Base-by-base conservation (phyloP, 2,329 filamentous ascomycete genomes). In the Ceratocystis ficicola region DNA sequence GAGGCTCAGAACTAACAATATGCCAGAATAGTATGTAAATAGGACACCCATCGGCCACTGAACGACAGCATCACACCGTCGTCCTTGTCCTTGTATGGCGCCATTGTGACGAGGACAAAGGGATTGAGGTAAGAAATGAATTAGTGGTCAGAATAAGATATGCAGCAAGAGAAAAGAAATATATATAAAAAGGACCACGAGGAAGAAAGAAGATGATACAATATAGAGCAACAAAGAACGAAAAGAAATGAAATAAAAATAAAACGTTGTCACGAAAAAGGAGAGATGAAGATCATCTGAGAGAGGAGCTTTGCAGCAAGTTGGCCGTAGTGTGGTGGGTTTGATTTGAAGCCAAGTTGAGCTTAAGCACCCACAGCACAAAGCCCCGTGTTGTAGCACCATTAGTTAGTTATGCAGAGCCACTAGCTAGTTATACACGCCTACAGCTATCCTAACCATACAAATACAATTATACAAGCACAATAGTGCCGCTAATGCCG, bases 11-110 rank as follows among this genome's bases (percentile, higher is more conserved):
- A 79, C 83, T 70, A 75, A 91, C 88, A 77, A 75, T 96, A 97
- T 68, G 91, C 94, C 70, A 89, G 78, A 61, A 81, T 76, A 7
- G 94, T 99, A 77, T 99, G 94, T 70, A 85, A 76, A 83, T 89
- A 95, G 68, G 91, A 90, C 70, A 99, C 81, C 89, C 90, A 96
- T 80, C 87, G 88, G 70, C 90, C 94, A 74, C 87, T 92, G 73
- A 99, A 83, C 70, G 80, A 76, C 68, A 85, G 73, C 69, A 86
- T 76, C 67, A 83, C 79, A 71, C 83, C 82, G 69, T 77, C 78
- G 70, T 84, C 81, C 75, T 85, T 85, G 77, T 87, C 84, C 76
- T 86, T 87, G 76, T 83, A 86, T 70, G 77, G 80, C 68, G 76
- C 74, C 78, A 81, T 80, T 61, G 55, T 52, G 48, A 28, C 55